A percentile compares a stretch with the other conserved stretches of the same genome.
phyloP scores from a whole-genome alignment of 441 rosid species.

The Macaranga tanarius region DNA sequence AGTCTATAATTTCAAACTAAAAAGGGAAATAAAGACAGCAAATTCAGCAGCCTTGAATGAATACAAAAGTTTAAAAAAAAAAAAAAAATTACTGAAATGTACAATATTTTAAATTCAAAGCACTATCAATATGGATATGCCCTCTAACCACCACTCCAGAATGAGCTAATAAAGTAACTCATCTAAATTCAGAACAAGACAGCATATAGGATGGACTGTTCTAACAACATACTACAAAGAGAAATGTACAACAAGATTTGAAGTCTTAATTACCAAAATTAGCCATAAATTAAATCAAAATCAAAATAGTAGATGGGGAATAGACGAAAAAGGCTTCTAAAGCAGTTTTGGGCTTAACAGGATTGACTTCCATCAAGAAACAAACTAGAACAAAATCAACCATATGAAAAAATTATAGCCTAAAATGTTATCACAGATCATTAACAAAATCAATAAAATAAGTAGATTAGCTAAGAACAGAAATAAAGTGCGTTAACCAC shows the following conservation, averaged over 20 bases:
- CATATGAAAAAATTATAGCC: background rate
- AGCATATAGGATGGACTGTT: background rate
- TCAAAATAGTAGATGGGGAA: background rate
- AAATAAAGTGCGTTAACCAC: background rate
- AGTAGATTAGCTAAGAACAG: background rate
- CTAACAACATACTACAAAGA: background rate
- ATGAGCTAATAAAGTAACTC: background rate
- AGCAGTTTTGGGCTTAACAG: background rate
- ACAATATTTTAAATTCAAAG: background rate
- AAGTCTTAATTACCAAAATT: background rate
- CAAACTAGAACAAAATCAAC: background rate
- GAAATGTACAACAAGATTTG: background rate
- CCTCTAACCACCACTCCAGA: background rate
- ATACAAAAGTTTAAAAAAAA: background rate
- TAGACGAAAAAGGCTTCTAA: background rate
- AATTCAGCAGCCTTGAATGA: conserved; percentile 17
- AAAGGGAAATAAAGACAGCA: conserved; percentile 26
- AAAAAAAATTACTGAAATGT: background rate
- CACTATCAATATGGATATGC: background rate
- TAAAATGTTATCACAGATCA: conserved; percentile 1
- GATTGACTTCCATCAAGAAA: background rate
- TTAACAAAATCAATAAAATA: background rate
- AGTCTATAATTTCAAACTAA: conserved; percentile 38
- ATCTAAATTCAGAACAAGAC: background rate
- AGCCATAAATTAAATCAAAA: too few species aligned